Evolutionary conservation across 805 yeast genomes (phyloP), one percentile per base, ranked within the genome.

Genomic region (Lipomyces anomalus): DNA sequence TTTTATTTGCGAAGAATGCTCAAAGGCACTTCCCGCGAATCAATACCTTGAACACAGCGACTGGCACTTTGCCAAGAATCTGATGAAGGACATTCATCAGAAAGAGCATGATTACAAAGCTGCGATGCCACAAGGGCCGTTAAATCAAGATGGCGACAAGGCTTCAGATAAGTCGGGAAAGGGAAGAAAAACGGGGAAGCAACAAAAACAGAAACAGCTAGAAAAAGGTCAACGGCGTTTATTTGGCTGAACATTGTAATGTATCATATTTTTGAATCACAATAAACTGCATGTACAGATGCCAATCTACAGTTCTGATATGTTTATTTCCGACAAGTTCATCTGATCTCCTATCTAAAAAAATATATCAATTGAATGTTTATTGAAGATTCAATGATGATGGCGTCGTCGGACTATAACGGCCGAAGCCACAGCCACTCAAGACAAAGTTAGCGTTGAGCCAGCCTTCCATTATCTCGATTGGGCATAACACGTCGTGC

Each of bases 21-120:
- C 48, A 4, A 39, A 42, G 20, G 16, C 23, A 2, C 44, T 67
- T n/a, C 29, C 44, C 0, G 7, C 33, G 1, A 47, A 36, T 1
- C 49, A 57, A 3, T 40, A 47, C 18, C 55, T 44, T 5, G 71
- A 68, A 40, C 73, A 69, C 44, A 44, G 43, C 7, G 73, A 69
- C 43, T 69, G 69, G 68, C 73, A 69, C 36, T 59, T 60, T 43
- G 73, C 73, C 4, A 48, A 47, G 39, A 52, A 55, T 6, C 50
- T 68, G 16, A 35, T 40, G n/a, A 22, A 41, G n/a, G 40, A 45
- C 22, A 17, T 46, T 22, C 44, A 37, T 17, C 35, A 37, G n/a
- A 43, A 38, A 20, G 50, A 41, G 3, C 4, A 26, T 1, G 6
- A 20, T n/a, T 26, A 23, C 30, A 21, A 6, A 7, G 17, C 36